Base-by-base conservation (phyloP, 2,329 filamentous ascomycete species). In the Trichophaea hybrida region DNA sequence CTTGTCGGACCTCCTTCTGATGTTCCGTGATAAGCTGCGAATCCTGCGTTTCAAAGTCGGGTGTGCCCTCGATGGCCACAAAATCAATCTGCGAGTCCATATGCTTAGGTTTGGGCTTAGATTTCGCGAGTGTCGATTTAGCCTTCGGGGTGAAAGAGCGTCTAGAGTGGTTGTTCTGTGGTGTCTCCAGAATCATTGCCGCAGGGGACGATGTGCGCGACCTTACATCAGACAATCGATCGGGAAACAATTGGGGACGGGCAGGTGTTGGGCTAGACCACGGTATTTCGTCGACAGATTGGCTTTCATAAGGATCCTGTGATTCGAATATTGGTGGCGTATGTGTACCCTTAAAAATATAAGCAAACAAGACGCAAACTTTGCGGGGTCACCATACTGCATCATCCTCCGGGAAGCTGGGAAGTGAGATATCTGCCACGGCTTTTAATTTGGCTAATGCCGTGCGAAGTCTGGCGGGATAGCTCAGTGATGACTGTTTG, bases 71-170 rank as follows among this genome's bases (percentile, higher is more conserved):
- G 51, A 91, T 84, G 0, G 81, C 74, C 2, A 84, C 80, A 68
- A 93, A 93, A 48, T 86, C 78, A 32, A 94, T 78, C 68, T 94
- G 88, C 0, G 88, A 94, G 71, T 94, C 80, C 63, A 94, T 81
- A 66, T 94, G 88, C 37, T 85, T 80, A 33, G 83, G 75, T 61
- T 79, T 80, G 15, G 78, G 75, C 51, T 77, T 80, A 10, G 72
- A 71, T 54, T 71, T 73, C 33, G 62, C 13, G 68, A 68, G 52
- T 68, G 72, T 12, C 69, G 65, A 32, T 24, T 24, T 24, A 24
- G 3, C 24, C 24, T 24, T 24, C 63, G 65, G 50, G 67, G 67
- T 49, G 57, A 66, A 37, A 57, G 50, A 51, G 38, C 58, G 34
- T 44, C 38, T 38, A 37, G 53, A 43, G 48, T 13, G 32, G 17